Evolutionary conservation across 306 rosid genomes (phyloP), one percentile per base, ranked within the genome.

Genomic region (Castanospermum australe): DNA sequence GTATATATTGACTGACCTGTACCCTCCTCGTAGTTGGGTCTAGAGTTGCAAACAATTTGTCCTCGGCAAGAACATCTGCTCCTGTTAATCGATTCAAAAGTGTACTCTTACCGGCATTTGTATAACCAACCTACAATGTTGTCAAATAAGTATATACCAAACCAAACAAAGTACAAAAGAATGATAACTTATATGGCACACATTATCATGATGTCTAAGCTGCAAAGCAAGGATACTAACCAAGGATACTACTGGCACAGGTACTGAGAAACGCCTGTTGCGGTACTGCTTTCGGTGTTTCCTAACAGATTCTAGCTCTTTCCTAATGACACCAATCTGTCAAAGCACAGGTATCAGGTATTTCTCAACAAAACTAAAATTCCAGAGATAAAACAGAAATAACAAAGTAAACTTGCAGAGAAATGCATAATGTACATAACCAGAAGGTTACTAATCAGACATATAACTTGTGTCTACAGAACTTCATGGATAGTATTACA

Each of bases 21-120:
- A 95, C 99, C 87, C 99, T 90, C 88, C 99, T 89, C 35, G 99
- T 93, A 60, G 97, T 93, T 75, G 99, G 99, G 90, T 95, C 98
- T 77, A 95, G 92, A 73, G 99, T 95, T 67, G 99, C 99, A 88
- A 95, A 95, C 83, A 91, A 84, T 82, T 85, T 87, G 85, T 95
- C 98, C 94, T 95, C 99, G 0, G 98, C 94, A 81, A 93, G 92
- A 81, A 93, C 99, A 82, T 86, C 88, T 71, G 98, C 98, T 83
- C 98, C 99, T 48, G 98, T 93, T 85, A 93, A 89, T 51, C 72
- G 99, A 85, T 95, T 95, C 67, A 93, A 80, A 76, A 95, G 96
- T 9, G 99, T 95, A 74, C 99, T 95, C 92, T 95, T 95, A 55
- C 99, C 98, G 78, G 99, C 97, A 88, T 95, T 95, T 39, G 99